Conservation (phyloP, 495 filamentous ascomycete genomes). For the Staphylotrichum tortipilum region DNA sequence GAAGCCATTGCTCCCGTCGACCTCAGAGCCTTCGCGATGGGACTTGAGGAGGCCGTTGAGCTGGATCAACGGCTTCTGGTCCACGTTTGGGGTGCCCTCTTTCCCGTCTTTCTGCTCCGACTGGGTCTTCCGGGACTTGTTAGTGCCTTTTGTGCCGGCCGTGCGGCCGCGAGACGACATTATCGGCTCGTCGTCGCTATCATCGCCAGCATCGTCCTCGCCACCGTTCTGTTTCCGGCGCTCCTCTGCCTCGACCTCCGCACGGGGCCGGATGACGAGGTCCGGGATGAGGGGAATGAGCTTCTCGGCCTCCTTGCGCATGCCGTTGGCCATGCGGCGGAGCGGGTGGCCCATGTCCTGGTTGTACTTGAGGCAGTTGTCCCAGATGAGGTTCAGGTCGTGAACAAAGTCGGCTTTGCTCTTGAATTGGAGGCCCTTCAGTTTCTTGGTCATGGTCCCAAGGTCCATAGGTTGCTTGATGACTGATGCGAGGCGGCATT, state of each 20-base stretch:
- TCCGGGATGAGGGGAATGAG: constrained; percentile 92
- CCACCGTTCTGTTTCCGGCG: constrained; percentile 65
- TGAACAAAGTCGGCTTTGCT: constrained; percentile 92
- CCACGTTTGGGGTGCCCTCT: constrained; percentile 69
- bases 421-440: constrained; percentile 77
- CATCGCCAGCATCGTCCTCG: constrained; percentile 74
- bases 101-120: constrained; percentile 68
- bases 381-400: constrained; percentile 91
- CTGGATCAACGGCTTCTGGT: constrained; percentile 50
- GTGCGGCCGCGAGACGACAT: constrained; percentile 94
- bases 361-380: constrained; percentile 94
- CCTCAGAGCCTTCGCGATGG: constrained; percentile 42
- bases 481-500: constrained; percentile 50
- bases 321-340: constrained; percentile 86
- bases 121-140: constrained; percentile 71
- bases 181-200: constrained; percentile 96
- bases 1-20: constrained; percentile 71
- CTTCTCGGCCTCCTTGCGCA: constrained; percentile 95
- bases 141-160: constrained; percentile 66
- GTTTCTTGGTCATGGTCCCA: constrained; percentile 95
- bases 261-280: constrained; percentile 77
- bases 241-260: constrained; percentile 95
- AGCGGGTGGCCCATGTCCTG: constrained; percentile 78
- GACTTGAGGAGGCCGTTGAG: constrained; percentile 44
- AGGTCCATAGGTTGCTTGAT: constrained; percentile 99